These are phyloP conservation scores for Pyricularia sp. DNA, from an alignment of 2,329 filamentous ascomycete species.

Conservation along the genomic window DNA sequence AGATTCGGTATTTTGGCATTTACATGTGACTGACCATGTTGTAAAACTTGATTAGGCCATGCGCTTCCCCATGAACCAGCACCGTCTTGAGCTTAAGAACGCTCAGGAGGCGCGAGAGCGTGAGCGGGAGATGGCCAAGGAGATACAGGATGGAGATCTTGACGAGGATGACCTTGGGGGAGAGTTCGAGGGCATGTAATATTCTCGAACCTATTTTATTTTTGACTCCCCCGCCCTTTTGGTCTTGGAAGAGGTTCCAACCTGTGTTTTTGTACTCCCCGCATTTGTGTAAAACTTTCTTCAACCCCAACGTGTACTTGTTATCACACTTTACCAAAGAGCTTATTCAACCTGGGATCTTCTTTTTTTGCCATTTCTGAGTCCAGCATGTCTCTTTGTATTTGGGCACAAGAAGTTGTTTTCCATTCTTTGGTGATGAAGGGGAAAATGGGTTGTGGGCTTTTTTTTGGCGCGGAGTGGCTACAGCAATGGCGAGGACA, in stretches of 20 bases:
- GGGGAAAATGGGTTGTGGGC: not conserved
- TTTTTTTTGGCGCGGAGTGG: not conserved
- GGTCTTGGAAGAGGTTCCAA: not conserved
- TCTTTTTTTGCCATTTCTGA: not conserved
- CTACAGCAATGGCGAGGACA: not conserved
- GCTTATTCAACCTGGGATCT: not conserved
- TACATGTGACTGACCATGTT: conserved; percentile 11
- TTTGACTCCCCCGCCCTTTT: not conserved
- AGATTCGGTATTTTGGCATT: not conserved
- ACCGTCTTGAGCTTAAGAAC: conserved; percentile 93
- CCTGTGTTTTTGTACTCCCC: not conserved
- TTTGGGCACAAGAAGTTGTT: not conserved
- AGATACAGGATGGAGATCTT: conserved; percentile 95
- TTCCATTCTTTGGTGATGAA: not conserved
- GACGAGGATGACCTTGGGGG: conserved; percentile 94
- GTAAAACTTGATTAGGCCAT: conserved; percentile 56
- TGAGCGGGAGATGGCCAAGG: conserved; percentile 94
- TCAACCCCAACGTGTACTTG: conserved; percentile 3
- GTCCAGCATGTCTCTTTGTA: not conserved
- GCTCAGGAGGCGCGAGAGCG: conserved; percentile 96
- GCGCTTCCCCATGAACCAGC: conserved; percentile 99
- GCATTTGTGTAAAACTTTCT: not conserved
- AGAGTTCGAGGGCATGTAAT: conserved; percentile 92
- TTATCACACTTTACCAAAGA: conserved; percentile 4
- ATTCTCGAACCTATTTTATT: not conserved